phyloP scores from a whole-genome alignment of 2,329 filamentous ascomycete genomes.

The Ophiostoma montium region DNA sequence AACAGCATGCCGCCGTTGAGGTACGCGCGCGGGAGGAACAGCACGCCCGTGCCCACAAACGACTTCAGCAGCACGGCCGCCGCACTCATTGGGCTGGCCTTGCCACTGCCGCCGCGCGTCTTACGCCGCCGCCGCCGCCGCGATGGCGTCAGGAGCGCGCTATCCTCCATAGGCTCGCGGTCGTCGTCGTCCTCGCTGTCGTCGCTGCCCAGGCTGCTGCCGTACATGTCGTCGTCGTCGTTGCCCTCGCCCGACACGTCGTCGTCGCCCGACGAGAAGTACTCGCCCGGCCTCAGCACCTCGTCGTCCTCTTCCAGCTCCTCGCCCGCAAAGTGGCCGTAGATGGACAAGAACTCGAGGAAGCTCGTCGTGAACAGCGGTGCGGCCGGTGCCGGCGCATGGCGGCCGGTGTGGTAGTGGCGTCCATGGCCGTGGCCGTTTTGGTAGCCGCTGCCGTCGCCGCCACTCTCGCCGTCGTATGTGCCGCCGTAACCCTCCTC shows the following conservation, averaged over 20 bases:
- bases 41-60: slow-evolving; percentile 89
- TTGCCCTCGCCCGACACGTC: slow-evolving; percentile 14
- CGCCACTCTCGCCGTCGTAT: slow-evolving; percentile 22
- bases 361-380: slow-evolving; percentile 81
- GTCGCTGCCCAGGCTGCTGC: slow-evolving; percentile 35
- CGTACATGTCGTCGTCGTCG: slow-evolving; percentile 15
- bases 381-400: slow-evolving; percentile 27
- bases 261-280: slow-evolving; percentile 69
- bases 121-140: slow-evolving; percentile 63
- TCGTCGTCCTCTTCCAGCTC: slow-evolving; percentile 95
- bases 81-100: slow-evolving; percentile 65
- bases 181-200: slow-evolving; percentile 47
- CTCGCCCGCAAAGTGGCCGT: slow-evolving; percentile 95
- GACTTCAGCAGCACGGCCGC: slow-evolving; percentile 84
- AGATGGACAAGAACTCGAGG: slow-evolving; percentile 86
- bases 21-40: slow-evolving; percentile 86
- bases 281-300: slow-evolving; percentile 72
- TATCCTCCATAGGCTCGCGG: slow-evolving; percentile 74
- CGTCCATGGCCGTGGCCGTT: neutral
- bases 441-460: slow-evolving; percentile 19
- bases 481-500: slow-evolving; percentile 27
- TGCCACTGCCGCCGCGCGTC: slow-evolving; percentile 57
- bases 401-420: neutral
- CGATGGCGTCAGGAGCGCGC: slow-evolving; percentile 65
- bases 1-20: slow-evolving; percentile 97